Conservation (phyloP, 1,284 basidiomycete species). For the Pseudozyma pruni region DNA sequence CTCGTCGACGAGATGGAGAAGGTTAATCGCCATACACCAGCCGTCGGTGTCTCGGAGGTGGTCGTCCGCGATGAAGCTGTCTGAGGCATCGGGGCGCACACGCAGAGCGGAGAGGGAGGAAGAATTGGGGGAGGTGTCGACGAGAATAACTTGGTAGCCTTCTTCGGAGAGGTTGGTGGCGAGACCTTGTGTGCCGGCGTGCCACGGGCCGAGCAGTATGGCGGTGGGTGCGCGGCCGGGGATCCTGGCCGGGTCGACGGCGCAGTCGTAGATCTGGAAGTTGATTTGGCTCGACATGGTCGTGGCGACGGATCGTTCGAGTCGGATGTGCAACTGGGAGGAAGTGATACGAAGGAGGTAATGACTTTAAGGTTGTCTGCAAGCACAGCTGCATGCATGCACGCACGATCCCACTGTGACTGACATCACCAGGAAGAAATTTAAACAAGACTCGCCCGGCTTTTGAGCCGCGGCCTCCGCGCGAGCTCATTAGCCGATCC, state of each 20-base stretch:
- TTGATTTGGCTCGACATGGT: constrained; percentile 11
- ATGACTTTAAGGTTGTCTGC: no score
- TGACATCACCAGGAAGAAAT: no score
- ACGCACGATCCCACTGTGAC: no score
- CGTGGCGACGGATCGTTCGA: no score
- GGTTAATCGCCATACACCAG: constrained; percentile 18
- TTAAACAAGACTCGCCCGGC: no score
- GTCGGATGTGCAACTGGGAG: not conserved
- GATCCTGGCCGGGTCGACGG: constrained; percentile 18
- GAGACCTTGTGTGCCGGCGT: constrained; percentile 23
- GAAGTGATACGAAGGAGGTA: not conserved
- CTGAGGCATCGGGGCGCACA: not conserved
- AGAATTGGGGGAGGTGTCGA: constrained; percentile 11
- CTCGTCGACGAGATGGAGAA: constrained; percentile 11
- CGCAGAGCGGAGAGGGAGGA: constrained; percentile 19
- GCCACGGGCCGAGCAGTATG: constrained; percentile 10
- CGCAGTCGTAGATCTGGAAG: constrained; percentile 9
- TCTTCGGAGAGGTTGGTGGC: constrained; percentile 37
- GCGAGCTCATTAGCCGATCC: no score
- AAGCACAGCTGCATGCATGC: no score
- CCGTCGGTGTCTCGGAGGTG: constrained; percentile 20
- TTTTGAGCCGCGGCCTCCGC: no score
- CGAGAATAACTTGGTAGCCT: constrained; percentile 32
- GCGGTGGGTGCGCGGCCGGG: constrained; percentile 26
- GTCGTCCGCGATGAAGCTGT: constrained; percentile 4